phyloP scores from a whole-genome alignment of 257 asterid species.

The Rhazya stricta region DNA sequence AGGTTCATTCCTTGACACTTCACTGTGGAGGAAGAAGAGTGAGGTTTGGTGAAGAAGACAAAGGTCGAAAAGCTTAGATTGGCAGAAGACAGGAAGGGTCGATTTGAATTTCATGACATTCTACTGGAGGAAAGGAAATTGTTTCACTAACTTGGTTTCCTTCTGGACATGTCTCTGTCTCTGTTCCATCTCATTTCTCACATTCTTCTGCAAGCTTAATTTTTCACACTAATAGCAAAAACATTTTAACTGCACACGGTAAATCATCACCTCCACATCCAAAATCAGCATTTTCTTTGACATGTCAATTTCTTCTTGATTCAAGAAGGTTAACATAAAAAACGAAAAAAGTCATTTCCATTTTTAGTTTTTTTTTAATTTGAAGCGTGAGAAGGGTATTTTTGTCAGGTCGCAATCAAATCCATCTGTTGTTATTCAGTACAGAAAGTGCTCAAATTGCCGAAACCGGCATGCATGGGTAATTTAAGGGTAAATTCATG shows the following conservation, averaged over 20 bases:
- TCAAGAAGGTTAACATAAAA: too few species aligned
- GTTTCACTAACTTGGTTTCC: slow-evolving; percentile 42
- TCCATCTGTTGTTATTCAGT: slow-evolving; percentile 2
- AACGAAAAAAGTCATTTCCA: not conserved
- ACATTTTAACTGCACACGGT: slow-evolving; percentile 7
- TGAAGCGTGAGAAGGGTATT: not conserved
- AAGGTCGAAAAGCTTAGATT: slow-evolving; percentile 22
- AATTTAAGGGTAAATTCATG: slow-evolving; percentile 18
- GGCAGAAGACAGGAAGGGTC: slow-evolving; percentile 24
- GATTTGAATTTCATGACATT: slow-evolving; percentile 31
- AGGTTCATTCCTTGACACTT: slow-evolving; percentile 14
- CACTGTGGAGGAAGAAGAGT: slow-evolving; percentile 8
- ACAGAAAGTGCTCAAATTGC: slow-evolving; percentile 15
- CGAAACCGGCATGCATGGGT: slow-evolving; percentile 21
- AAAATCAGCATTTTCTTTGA: not conserved
- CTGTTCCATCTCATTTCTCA: slow-evolving; percentile 28
- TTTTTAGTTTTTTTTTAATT: not conserved
- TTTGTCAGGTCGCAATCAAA: slow-evolving; percentile 12
- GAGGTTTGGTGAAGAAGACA: slow-evolving; percentile 9
- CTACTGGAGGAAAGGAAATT: slow-evolving; percentile 26
- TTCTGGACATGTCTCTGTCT: slow-evolving; percentile 31
- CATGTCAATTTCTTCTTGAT: not conserved
- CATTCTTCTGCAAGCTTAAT: slow-evolving; percentile 16
- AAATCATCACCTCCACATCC: not conserved
- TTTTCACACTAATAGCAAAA: slow-evolving; percentile 14